Base-by-base conservation (phyloP, 805 yeast species). In the Nakazawaea pomicola region DNA sequence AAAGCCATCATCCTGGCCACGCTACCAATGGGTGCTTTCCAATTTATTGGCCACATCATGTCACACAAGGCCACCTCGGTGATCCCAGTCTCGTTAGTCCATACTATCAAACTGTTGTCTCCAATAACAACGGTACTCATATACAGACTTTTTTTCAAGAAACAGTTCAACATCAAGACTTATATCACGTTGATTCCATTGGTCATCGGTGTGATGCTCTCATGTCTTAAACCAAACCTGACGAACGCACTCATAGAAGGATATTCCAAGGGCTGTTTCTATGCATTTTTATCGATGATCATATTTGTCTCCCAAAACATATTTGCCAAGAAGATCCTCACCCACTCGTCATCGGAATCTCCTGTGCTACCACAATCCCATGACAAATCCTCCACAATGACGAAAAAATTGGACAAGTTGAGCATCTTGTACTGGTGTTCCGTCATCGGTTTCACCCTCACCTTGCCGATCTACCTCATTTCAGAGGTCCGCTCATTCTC, bases 61-160 rank as follows among this genome's bases (percentile, higher is more conserved):
- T 78, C 95, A 6, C 96, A 90, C 58, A 84, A 85, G 56, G 91
- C 98, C n/a, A 89, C 96, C 2, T 75, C 90, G 2, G 61, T 85
- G 46, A 86, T 93, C 38, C 96, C 96, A 0, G 96, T 93, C n/a
- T 85, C 96, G 4, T 65, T 90, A 49, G 97, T 93, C 16, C 97
- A 91, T 60, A 89, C 97, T 7, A 80, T 91, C 51, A 93, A 93
- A 64, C 93, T 96, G 2, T 67, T 91, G 29, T 82, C 95, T 24
- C 99, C 99, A 2, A 68, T 91, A 19, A 76, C 87, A 36, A 91
- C 98, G 0, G 97, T 93, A 10, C 60, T 78, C 23, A 85, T 86
- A 32, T 89, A 89, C 62, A 70, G 84, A 49, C 46, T 80, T 10
- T 41, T 82, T 29, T 83, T 82, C 55, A 67, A 72, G 23, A 73